Base-by-base conservation (phyloP, 2,329 filamentous ascomycete species). In the Epichloe gansuensis region DNA sequence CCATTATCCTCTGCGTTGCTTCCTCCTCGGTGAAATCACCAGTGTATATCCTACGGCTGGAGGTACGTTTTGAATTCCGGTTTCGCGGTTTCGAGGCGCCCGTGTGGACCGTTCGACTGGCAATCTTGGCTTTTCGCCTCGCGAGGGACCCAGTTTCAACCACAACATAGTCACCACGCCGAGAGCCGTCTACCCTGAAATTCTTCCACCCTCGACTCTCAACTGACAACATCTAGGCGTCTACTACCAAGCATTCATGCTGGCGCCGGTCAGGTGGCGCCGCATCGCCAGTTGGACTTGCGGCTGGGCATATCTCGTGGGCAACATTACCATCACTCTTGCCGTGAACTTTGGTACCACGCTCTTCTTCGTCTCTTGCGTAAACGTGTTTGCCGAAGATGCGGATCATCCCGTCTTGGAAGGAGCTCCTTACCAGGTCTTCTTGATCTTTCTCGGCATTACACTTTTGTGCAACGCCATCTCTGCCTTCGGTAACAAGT, bases 241-340 rank as follows among this genome's bases (percentile, higher is more conserved):
- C 51, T 89, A 90, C 70, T 88, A 88, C 66, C 85, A 88, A 70
- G 83, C 84, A 5, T 88, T 85, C 63, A 87, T 88, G 80, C 77
- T 90, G 13, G 76, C 85, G 0, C 75, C 82, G 17, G 65, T 75
- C 28, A 67, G 66, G 15, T 84, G 78, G 69, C 81, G 84, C 51
- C 78, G 76, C 43, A 69, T 85, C 15, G 74, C 83, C 15, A 82
- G 82, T 35, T 89, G 83, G 80, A 79, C 86, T 55, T 85, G 82
- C 58, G 85, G 85, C 55, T 90, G 85, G 85, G 73, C 84, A 23
- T 90, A 86, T 63, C 78, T 88, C 17, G 81, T 88, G 50, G 87
- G 87, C 54, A 90, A 90, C 69, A 84, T 89, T 65, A 88, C 84
- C 58, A 91, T 91, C 59, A 89, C 86, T 0, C 73, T 89, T n/a